These are phyloP conservation scores for Neurospora sp. DNA, from an alignment of 2,329 filamentous ascomycete species.

Conservation along the genomic window DNA sequence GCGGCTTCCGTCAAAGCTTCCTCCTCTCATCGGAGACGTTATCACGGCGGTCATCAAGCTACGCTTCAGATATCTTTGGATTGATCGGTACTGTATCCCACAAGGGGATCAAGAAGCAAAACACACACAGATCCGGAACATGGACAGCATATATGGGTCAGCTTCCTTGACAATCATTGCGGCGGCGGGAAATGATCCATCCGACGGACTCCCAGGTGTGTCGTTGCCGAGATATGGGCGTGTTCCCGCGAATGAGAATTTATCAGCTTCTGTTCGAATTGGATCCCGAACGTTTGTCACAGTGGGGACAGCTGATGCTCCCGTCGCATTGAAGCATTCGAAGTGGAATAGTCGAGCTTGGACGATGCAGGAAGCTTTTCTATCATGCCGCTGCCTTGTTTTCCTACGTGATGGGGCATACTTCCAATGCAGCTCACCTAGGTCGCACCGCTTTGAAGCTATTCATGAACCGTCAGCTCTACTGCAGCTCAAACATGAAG, in stretches of 20 bases:
- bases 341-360: slow-evolving; percentile 3
- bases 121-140: slow-evolving; percentile 23
- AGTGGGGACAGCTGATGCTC: too few relatives aligned
- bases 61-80: slow-evolving; percentile 28
- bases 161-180: slow-evolving; percentile 31
- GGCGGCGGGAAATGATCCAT: slow-evolving; percentile 24
- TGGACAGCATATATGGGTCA: slow-evolving; percentile 29
- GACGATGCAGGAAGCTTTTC: slow-evolving; percentile 4
- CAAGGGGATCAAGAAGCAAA: slow-evolving; percentile 15
- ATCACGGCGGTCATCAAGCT: slow-evolving; percentile 22
- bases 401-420: background rate
- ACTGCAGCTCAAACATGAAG: too few relatives aligned
- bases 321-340: background rate
- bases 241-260: too few relatives aligned
- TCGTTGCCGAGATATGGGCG: background rate
- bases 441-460: background rate
- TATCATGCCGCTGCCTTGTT: background rate
- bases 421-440: background rate
- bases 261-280: background rate
- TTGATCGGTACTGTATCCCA: slow-evolving; percentile 27
- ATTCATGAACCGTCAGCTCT: background rate
- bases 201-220: slow-evolving; percentile 26
- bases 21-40: slow-evolving; percentile 9
- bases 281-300: background rate
- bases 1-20: background rate